These are phyloP conservation scores for Plasmopara viticola DNA, from an alignment of 352 stramenopile genomes.

Conservation along the genomic window DNA sequence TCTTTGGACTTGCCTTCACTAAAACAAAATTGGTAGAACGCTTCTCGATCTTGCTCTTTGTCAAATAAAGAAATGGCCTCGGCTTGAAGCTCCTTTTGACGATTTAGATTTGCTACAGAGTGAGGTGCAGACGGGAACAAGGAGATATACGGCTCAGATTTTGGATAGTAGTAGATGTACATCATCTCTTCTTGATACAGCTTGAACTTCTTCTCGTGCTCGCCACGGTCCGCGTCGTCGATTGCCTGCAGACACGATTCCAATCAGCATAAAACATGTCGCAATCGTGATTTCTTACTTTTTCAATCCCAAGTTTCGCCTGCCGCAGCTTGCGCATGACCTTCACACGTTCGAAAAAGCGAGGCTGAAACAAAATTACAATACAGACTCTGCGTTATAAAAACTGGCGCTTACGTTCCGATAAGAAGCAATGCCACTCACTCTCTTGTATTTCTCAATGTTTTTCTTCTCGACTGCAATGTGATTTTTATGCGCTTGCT, in stretches of 20 bases:
- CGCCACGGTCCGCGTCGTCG: constrained; percentile 34
- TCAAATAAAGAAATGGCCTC: constrained; percentile 46
- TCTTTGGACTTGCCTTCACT: constrained; percentile 40
- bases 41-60: constrained; percentile 46
- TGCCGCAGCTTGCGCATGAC: constrained; percentile 77
- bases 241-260: constrained; percentile 17
- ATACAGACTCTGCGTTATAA: background rate
- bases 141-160: constrained; percentile 60
- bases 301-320: constrained; percentile 38
- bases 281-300: constrained; percentile 20
- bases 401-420: background rate
- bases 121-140: constrained; percentile 55
- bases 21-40: constrained; percentile 73
- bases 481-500: constrained; percentile 44
- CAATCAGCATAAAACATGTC: background rate
- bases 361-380: constrained; percentile 29
- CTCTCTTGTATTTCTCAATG: constrained; percentile 77
- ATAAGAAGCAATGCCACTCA: constrained; percentile 13
- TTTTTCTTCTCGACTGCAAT: constrained; percentile 61
- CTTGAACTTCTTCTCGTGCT: constrained; percentile 38
- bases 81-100: constrained; percentile 39
- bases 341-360: constrained; percentile 81
- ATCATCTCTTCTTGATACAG: constrained; percentile 56
- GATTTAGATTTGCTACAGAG: constrained; percentile 40
- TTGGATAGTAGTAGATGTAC: constrained; percentile 83